Base-by-base conservation (phyloP, 352 stramenopile genomes). In the Pythium periplocum region DNA sequence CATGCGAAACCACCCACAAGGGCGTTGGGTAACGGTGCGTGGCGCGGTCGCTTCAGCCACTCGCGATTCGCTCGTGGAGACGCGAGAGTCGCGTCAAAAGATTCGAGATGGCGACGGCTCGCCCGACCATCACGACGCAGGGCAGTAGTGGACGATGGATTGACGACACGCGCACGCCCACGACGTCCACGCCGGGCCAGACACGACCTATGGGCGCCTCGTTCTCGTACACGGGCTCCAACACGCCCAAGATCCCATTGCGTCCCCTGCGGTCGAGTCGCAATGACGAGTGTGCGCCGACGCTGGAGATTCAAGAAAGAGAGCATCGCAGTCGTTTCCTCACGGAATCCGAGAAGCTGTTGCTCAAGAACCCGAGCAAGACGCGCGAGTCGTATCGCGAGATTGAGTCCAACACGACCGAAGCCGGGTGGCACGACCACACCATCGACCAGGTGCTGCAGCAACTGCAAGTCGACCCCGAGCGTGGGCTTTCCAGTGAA, bases 381-480 rank as follows among this genome's bases (percentile, higher is more conserved):
- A 80, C 71, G 2, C 54, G 68, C 1, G 51, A 73, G 51, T 77
- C 70, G 4, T 64, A 69, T 43, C 65, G 62, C 31, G 56, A 68
- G 47, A 54, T 78, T 8, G 68, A 80, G 9, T 66, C 57, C 8
- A 59, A 55, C 44, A 61, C 61, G 26, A 63, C 61, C 0, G 53
- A 68, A 3, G 42, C 50, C 8, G 49, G 53, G 2, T 80, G 68
- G 71, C 63, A 73, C 44, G 51, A 68, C 32, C 60, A 71, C 32
- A 30, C 44, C 4, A 53, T 72, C 39, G 62, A 73, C 1, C 38
- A 52, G 3, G 65, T 64, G 11, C 51, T 78, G 6, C 36, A 59
- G 30, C 62, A 73, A 37, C 65, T 80, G 33, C 47, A 78, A 37
- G 52, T 66, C 39, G 48, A 71, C 39, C 31, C 46, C 26, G 41